Conservation (phyloP, 1,139 yeast genomes). For the Schwanniomyces etchellsii region DNA sequence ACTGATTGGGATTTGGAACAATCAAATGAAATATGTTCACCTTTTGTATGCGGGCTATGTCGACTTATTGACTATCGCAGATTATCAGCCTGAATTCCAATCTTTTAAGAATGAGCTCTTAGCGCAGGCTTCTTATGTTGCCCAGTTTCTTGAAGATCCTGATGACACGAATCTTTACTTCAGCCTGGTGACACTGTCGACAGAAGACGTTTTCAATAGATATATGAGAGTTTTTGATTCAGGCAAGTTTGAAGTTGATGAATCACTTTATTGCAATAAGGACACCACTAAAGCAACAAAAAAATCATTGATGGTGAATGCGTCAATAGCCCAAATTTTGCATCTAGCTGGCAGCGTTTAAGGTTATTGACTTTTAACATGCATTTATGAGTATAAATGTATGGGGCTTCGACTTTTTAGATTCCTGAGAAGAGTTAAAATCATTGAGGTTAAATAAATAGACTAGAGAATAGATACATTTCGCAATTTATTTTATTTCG, state of each 20-base stretch:
- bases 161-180: slow-evolving; percentile 13
- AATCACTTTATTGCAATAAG: slow-evolving; percentile 10
- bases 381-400: background rate
- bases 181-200: slow-evolving; percentile 10
- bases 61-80: slow-evolving; percentile 13
- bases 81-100: slow-evolving; percentile 7
- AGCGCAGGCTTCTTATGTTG: slow-evolving; percentile 18
- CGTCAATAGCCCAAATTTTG: slow-evolving; percentile 22
- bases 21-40: slow-evolving; percentile 18
- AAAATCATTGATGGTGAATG: slow-evolving; percentile 17
- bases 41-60: slow-evolving; percentile 20
- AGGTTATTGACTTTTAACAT: background rate
- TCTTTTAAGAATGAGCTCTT: slow-evolving; percentile 13
- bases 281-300: slow-evolving; percentile 8
- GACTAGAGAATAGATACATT: too few species aligned
- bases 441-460: too few species aligned
- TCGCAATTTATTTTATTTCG: too few species aligned
- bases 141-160: slow-evolving; percentile 18
- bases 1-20: slow-evolving; percentile 19
- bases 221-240: slow-evolving; percentile 8
- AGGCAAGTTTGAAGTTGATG: slow-evolving; percentile 4
- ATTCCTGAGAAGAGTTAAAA: too few species aligned
- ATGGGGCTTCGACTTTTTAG: background rate
- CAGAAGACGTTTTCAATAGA: slow-evolving; percentile 8
- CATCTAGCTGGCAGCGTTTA: slow-evolving; percentile 8